phyloP scores from a whole-genome alignment of 192 early-diverging fungal genomes.

The Funneliformis mosseae region DNA sequence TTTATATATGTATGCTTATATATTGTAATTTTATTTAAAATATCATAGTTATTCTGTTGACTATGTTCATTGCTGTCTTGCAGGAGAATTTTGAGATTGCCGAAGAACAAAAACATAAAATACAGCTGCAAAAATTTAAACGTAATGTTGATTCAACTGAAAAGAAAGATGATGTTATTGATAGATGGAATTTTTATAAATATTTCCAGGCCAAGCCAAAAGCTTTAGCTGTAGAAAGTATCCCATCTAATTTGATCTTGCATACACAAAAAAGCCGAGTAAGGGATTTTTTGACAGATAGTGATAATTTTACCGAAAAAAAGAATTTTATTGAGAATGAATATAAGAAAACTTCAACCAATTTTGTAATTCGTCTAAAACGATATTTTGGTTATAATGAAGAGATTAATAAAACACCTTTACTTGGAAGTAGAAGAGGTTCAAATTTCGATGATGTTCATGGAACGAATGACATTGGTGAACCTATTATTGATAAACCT shows the following conservation, averaged over 20 bases:
- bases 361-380: neutral
- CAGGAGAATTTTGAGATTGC: conserved; percentile 67
- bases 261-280: conserved; percentile 54
- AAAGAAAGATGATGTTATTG: conserved; percentile 44
- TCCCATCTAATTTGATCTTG: conserved; percentile 47
- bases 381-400: conserved; percentile 16
- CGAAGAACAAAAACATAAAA: conserved; percentile 55
- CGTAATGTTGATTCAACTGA: conserved; percentile 35
- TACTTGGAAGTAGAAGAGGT: neutral
- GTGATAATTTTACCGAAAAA: conserved; percentile 34
- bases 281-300: conserved; percentile 48
- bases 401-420: neutral
- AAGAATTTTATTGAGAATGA: neutral
- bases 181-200: conserved; percentile 54
- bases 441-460: neutral
- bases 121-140: conserved; percentile 52
- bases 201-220: conserved; percentile 56
- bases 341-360: neutral
- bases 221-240: conserved; percentile 43
- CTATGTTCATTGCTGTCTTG: conserved; percentile 68
- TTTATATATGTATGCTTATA: neutral
- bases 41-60: conserved; percentile 56
- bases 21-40: neutral
- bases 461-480: neutral
- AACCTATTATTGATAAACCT: conserved; percentile 8